phyloP scores from a whole-genome alignment of 2,329 filamentous ascomycete genomes.

The Macrophomina tecta region DNA sequence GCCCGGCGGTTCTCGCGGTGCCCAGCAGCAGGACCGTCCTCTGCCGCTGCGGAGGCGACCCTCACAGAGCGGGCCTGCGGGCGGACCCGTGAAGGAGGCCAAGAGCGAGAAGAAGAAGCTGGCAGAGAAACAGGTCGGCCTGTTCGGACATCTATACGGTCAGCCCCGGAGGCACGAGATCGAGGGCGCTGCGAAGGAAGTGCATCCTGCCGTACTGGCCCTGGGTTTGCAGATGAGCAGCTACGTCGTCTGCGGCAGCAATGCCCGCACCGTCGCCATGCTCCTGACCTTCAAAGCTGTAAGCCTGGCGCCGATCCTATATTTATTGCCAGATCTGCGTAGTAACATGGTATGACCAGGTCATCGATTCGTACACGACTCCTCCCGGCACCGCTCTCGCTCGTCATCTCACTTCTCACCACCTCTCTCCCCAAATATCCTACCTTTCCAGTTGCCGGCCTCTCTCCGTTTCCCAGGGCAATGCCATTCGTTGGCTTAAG shows the following conservation, averaged over 20 bases:
- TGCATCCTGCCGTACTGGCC: slow-evolving; percentile 84
- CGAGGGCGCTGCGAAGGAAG: slow-evolving; percentile 68
- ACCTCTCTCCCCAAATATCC: slow-evolving; percentile 92
- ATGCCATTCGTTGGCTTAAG: slow-evolving; percentile 94
- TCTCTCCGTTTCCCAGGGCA: slow-evolving; percentile 95
- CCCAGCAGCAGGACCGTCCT: slow-evolving; percentile 31
- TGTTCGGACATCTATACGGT: slow-evolving; percentile 85
- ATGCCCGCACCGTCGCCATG: slow-evolving; percentile 84
- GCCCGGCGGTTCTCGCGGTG: slow-evolving; percentile 42
- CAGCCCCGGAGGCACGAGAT: slow-evolving; percentile 71
- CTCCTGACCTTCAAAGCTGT: slow-evolving; percentile 89
- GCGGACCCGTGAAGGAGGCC: slow-evolving; percentile 36
- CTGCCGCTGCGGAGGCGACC: slow-evolving; percentile 41
- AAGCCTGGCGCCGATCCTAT: slow-evolving; percentile 34
- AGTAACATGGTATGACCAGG: slow-evolving; percentile 55
- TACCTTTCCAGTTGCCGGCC: slow-evolving; percentile 94
- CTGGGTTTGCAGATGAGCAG: slow-evolving; percentile 89
- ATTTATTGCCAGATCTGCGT: neutral
- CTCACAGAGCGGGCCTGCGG: slow-evolving; percentile 40
- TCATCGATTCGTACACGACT: slow-evolving; percentile 91
- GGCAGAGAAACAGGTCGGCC: slow-evolving; percentile 65
- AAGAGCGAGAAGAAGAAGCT: slow-evolving; percentile 44
- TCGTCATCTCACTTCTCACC: slow-evolving; percentile 88
- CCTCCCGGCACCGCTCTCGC: slow-evolving; percentile 83
- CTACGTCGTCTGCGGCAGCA: slow-evolving; percentile 88